Evolutionary conservation across 2,329 filamentous ascomycete genomes (phyloP), one percentile per base, ranked within the genome.

Genomic region (Fusarium penzigii): DNA sequence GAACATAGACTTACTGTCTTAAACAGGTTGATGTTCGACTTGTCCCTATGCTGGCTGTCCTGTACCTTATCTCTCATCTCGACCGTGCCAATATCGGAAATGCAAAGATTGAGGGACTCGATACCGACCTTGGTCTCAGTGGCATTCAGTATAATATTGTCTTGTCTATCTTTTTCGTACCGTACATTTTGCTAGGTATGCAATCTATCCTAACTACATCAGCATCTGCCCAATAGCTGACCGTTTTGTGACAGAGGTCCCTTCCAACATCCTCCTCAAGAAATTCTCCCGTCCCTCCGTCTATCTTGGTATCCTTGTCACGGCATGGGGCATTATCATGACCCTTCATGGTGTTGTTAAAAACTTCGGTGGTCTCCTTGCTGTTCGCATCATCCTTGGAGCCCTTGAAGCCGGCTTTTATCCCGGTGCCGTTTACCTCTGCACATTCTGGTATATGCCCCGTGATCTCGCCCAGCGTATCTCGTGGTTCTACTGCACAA

Each of bases 201-300:
- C 7, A 7, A 25, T 5, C 7, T 7, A 25, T 25, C 20, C 7
- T 25, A 7, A 25, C 7, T 25, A 7, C 4, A 25, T 5, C 20
- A 25, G 20, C 20, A 7, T 25, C 7, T 4, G 7, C 5, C 20
- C 20, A 25, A 5, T 7, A 25, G 20, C 20, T 25, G 20, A 25
- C 20, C 20, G 7, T 25, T 5, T 25, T 25, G 20, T 7, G 20
- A 25, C 7, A 25, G 85, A 88, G 63, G 75, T 80, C 0, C 65
- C 85, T 25, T 86, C 83, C 41, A 89, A 89, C 62, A 70, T 87
- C 29, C 67, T 89, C 12, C 78, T 89, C 42, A 88, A 88, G 64
- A 78, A 77, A 6, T 73, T 87, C 58, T 63, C 53, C 16, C 76
- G 81, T 1, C 87, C 87, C 0, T 84, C 81, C 20, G 68, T 85